Evolutionary conservation across 169 alveolate genomes (phyloP).

Genomic region (Theileria equi): DNA sequence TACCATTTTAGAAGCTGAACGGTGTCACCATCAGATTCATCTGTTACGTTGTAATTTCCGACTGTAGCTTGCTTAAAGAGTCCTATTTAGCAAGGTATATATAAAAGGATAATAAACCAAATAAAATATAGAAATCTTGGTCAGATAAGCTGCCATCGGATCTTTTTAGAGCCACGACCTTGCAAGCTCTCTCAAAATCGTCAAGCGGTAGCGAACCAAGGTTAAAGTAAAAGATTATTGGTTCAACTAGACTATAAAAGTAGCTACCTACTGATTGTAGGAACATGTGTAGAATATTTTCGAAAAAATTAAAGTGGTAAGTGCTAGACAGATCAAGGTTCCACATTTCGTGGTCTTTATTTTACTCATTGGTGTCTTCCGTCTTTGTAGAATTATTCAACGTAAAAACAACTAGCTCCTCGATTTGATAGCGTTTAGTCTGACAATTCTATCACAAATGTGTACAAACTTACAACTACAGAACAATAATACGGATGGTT

Average conservation of each 20-base stretch:
- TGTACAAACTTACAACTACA: conserved; percentile 18
- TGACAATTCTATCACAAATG: neutral
- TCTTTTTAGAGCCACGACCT: conserved; percentile 32
- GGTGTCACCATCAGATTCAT: neutral
- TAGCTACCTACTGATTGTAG: neutral
- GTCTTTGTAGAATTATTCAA: neutral
- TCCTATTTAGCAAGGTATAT: conserved; percentile 6
- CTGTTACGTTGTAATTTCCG: conserved; percentile 30
- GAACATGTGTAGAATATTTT: neutral
- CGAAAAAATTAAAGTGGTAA: neutral
- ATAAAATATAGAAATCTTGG: conserved; percentile 30
- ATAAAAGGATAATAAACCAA: conserved; percentile 5
- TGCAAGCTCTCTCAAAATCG: conserved; percentile 32
- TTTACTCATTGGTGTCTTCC: neutral
- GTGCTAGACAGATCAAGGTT: neutral
- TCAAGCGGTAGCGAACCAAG: conserved; percentile 1
- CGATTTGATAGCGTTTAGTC: conserved; percentile 4
- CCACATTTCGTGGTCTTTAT: neutral
- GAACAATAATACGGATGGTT: conserved; percentile 49
- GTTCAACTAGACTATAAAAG: neutral
- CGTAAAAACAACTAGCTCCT: conserved; percentile 7
- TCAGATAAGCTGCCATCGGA: conserved; percentile 29
- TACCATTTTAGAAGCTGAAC: conserved; percentile 18
- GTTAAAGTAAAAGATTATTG: neutral
- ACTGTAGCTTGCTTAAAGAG: conserved; percentile 38